Base-by-base conservation (phyloP, 202 grass and related monocot species). In the Zoysia matrella region DNA sequence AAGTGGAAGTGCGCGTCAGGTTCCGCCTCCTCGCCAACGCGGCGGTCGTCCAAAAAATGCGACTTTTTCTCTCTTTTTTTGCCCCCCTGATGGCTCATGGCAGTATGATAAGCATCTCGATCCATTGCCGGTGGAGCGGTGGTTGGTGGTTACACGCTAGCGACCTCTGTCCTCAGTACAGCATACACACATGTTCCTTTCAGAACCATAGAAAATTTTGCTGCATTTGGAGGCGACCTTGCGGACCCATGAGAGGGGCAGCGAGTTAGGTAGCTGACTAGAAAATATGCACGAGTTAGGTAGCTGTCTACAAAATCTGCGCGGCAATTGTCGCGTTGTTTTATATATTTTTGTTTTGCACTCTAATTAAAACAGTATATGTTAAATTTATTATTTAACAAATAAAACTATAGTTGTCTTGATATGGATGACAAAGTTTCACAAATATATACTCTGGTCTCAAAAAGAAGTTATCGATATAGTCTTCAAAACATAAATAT, bases 141-240 rank as follows among this genome's bases (percentile, higher is more conserved):
- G 14, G 3, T 1, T 60, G 9, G 22, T 63, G 60, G 8, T 39
- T 63, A 11, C 60, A 39, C 83, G 50, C 60, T 66, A 65, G 22
- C 22, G 22, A 64, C 16, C 65, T 4, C 52, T 66, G 64, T 14
- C 11, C 53, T 5, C 52, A 54, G 9, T 13, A 0, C 11, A 2
- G 60, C 10, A 14, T 15, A 30, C 71, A 83, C 61, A 67, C 51
- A 67, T 56, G 70, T 47, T 7, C 43, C 80, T 74, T 66, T 82
- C 70, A 74, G 14, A 65, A 52, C 16, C 15, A 67, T 52, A 47
- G 49, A 56, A 82, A 22, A 74, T 7, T 39, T 52, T 1, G 18
- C 5, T 14, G 6, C 2, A 22, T 41, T 47, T 67, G 42, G 65
- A 67, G 6, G 11, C 12, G 64, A 67, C 5, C 41, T 3, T 11